These are phyloP conservation scores for Pythium aphanidermatum DNA, from an alignment of 352 stramenopile genomes.

Conservation along the genomic window DNA sequence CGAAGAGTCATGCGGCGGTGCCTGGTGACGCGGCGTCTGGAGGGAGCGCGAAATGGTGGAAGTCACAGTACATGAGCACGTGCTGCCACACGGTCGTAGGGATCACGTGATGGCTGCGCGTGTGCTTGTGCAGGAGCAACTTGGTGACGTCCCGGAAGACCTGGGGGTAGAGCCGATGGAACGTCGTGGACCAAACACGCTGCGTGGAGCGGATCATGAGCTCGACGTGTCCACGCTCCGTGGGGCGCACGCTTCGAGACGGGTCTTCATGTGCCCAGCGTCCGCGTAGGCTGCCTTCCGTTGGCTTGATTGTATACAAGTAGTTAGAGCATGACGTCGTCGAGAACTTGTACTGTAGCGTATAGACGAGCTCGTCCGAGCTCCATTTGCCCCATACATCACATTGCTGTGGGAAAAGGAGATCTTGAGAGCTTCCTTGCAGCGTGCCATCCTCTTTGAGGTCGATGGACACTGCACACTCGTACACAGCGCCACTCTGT, in stretches of 20 bases:
- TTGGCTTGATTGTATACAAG: constrained; percentile 38
- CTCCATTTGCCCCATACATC: constrained; percentile 41
- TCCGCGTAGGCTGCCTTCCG: constrained; percentile 30
- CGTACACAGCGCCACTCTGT: constrained; percentile 51
- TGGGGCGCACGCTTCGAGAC: constrained; percentile 9
- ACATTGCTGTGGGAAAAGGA: constrained; percentile 49
- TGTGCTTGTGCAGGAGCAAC: constrained; percentile 10
- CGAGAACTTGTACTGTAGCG: constrained; percentile 45
- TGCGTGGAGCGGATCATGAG: background rate
- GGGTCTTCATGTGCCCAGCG: constrained; percentile 45
- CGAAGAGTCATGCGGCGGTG: background rate
- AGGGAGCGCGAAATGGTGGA: constrained; percentile 11
- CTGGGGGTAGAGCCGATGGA: constrained; percentile 10
- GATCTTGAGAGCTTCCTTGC: constrained; percentile 37
- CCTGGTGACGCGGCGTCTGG: background rate
- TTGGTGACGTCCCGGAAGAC: constrained; percentile 8
- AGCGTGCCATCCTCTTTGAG: constrained; percentile 36
- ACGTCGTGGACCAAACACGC: constrained; percentile 11
- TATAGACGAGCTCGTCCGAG: constrained; percentile 29
- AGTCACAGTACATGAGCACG: constrained; percentile 17
- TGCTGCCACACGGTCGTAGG: constrained; percentile 13
- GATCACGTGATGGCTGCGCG: background rate
- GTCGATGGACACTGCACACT: constrained; percentile 33
- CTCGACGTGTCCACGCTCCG: constrained; percentile 12
- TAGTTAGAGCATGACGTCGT: constrained; percentile 29